phyloP scores from a whole-genome alignment of 768 basidiomycete species.

The Pholiota molesta region DNA sequence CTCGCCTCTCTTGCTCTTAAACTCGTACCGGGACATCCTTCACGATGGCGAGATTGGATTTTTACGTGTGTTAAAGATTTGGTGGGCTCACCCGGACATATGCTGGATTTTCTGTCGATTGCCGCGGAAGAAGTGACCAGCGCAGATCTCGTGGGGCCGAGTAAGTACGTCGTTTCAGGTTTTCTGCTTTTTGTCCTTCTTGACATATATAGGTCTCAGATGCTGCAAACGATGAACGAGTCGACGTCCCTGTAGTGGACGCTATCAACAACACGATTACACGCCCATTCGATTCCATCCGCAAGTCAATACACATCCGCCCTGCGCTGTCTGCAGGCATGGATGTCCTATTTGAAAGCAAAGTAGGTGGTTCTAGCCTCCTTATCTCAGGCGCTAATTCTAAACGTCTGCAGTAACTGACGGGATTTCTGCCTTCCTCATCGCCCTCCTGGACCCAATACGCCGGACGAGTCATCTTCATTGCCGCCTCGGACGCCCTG shows the following conservation, averaged over 20 bases:
- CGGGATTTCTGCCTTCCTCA: conserved; percentile 67
- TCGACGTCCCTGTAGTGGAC: conserved; percentile 73
- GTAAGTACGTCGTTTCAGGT: conserved; percentile 58
- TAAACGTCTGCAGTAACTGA: conserved; percentile 60
- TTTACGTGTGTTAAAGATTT: conserved; percentile 62
- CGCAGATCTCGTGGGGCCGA: conserved; percentile 73
- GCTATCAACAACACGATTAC: conserved; percentile 64
- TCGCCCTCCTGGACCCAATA: conserved; percentile 61
- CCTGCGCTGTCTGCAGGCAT: conserved; percentile 80
- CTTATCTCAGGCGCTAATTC: conserved; percentile 1
- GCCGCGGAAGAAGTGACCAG: conserved; percentile 81
- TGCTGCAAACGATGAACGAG: conserved; percentile 66
- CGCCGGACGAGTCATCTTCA: conserved; percentile 59
- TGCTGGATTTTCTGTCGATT: conserved; percentile 80
- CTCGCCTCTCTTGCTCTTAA: conserved; percentile 73
- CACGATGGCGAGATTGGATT: conserved; percentile 80
- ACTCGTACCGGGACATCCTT: conserved; percentile 58
- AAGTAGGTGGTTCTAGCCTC: conserved; percentile 44
- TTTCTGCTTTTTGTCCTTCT: background rate
- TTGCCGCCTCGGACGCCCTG: conserved; percentile 69
- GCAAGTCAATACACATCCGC: conserved; percentile 65
- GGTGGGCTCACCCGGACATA: conserved; percentile 59
- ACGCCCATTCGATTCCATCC: conserved; percentile 31
- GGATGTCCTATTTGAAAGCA: conserved; percentile 72
- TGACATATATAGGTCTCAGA: conserved; percentile 49